phyloP scores from a whole-genome alignment of 164 flowering plant genomes.

The Annona squamosa region DNA sequence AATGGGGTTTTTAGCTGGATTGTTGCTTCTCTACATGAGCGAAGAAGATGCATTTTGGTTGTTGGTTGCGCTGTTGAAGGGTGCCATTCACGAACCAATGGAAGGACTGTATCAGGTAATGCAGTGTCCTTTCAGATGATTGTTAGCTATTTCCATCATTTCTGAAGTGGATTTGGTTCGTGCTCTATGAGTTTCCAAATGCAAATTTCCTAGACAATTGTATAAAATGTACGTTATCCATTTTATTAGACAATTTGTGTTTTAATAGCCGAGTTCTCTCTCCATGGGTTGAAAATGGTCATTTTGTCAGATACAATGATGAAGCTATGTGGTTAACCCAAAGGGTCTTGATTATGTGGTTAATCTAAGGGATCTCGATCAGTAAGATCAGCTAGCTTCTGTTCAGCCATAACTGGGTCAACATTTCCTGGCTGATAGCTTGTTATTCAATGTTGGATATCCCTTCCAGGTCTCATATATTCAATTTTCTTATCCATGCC shows the following conservation, averaged over 20 bases:
- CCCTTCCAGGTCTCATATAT: neutral
- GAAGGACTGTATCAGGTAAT: constrained; percentile 93
- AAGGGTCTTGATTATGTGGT: neutral
- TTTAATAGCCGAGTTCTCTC: neutral
- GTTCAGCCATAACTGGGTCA: neutral
- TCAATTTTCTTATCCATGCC: neutral
- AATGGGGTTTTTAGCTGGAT: constrained; percentile 95
- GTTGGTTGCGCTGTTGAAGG: constrained; percentile 87
- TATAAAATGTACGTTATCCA: too few relatives aligned
- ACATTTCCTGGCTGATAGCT: neutral
- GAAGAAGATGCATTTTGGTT: constrained; percentile 99
- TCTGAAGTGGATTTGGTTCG: neutral
- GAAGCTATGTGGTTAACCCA: neutral
- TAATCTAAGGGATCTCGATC: neutral
- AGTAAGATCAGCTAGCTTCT: neutral
- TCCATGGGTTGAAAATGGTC: neutral
- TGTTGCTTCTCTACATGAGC: constrained; percentile 97
- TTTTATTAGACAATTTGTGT: neutral
- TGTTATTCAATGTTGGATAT: too few relatives aligned
- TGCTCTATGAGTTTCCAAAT: neutral
- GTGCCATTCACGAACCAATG: constrained; percentile 99
- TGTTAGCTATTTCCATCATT: neutral
- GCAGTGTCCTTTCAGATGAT: neutral
- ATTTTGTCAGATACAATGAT: neutral
- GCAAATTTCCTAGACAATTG: neutral